phyloP scores from a whole-genome alignment of 2,329 filamentous ascomycete genomes.

The Magnaporthales sp. region DNA sequence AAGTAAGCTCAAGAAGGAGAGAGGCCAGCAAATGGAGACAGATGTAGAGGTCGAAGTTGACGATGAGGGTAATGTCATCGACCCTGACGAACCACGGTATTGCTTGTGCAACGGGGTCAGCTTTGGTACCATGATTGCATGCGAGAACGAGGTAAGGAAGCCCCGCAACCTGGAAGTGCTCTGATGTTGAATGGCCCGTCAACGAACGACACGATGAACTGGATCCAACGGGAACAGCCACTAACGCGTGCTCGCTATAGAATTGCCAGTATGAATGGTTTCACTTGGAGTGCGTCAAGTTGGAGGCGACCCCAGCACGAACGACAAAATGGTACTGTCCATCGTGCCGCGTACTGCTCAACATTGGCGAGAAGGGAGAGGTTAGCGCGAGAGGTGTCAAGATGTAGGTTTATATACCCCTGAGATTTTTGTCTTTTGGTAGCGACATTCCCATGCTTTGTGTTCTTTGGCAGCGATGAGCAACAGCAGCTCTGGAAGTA shows the following conservation, averaged over 20 bases:
- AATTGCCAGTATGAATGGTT: conserved; percentile 81
- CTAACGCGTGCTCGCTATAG: conserved; percentile 17
- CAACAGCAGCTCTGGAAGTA: background rate
- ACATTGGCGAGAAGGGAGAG: conserved; percentile 55
- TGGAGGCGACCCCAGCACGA: conserved; percentile 58
- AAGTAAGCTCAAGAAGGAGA: conserved; percentile 31
- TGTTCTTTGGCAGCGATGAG: background rate
- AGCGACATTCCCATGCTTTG: background rate
- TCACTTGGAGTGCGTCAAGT: conserved; percentile 67
- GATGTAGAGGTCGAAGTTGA: conserved; percentile 51
- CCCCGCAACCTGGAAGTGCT: conserved; percentile 42
- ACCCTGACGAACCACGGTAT: conserved; percentile 68
- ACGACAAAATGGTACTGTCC: conserved; percentile 82
- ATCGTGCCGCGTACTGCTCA: conserved; percentile 56
- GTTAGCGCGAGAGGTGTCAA: conserved; percentile 49
- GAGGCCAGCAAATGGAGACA: conserved; percentile 33
- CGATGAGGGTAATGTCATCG: conserved; percentile 61
- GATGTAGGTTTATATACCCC: conserved; percentile 21
- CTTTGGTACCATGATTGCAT: conserved; percentile 76
- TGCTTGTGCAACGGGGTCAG: conserved; percentile 74
- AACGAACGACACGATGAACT: background rate
- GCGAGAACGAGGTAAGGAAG: conserved; percentile 53
- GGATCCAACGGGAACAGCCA: background rate
- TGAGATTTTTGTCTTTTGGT: background rate
- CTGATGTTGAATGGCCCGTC: background rate